Evolutionary conservation across 768 basidiomycete species (phyloP).

Genomic region (Sporobolomyces phaffii): DNA sequence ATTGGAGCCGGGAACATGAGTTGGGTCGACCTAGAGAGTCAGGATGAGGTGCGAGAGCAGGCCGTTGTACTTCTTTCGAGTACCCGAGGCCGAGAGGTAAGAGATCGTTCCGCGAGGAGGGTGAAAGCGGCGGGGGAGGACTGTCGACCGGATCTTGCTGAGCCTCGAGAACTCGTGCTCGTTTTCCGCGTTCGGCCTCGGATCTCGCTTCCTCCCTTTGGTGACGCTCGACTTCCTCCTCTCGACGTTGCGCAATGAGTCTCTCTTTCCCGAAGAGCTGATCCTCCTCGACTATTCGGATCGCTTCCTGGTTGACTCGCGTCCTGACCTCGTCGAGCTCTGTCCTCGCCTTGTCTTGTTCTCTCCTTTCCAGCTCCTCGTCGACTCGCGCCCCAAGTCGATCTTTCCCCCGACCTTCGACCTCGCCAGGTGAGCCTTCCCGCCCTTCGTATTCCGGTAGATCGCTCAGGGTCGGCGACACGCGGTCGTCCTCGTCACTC

Average conservation of each 20-base stretch:
- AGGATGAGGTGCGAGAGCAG: no score
- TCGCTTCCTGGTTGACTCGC: neutral
- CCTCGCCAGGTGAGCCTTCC: neutral
- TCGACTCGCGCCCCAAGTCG: neutral
- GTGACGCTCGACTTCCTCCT: neutral
- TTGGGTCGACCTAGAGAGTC: no score
- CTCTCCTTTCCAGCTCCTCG: neutral
- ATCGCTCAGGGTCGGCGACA: neutral
- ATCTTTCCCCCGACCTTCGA: neutral
- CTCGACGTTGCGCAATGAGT: neutral
- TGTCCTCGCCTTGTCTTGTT: neutral
- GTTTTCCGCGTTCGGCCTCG: neutral
- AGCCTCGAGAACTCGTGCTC: neutral
- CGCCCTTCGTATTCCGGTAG: neutral
- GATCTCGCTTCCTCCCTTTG: neutral
- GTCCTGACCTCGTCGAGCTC: neutral
- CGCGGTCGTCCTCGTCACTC: neutral
- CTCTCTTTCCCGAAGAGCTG: neutral
- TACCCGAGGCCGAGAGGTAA: no score
- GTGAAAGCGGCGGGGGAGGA: slow-evolving; percentile 5
- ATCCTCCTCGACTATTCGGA: neutral
- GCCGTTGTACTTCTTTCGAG: no score
- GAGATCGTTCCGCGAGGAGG: neutral
- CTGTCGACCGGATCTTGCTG: neutral
- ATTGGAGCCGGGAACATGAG: no score